phyloP scores from a whole-genome alignment of 2,329 filamentous ascomycete genomes.

The Ascochyta rabiei region DNA sequence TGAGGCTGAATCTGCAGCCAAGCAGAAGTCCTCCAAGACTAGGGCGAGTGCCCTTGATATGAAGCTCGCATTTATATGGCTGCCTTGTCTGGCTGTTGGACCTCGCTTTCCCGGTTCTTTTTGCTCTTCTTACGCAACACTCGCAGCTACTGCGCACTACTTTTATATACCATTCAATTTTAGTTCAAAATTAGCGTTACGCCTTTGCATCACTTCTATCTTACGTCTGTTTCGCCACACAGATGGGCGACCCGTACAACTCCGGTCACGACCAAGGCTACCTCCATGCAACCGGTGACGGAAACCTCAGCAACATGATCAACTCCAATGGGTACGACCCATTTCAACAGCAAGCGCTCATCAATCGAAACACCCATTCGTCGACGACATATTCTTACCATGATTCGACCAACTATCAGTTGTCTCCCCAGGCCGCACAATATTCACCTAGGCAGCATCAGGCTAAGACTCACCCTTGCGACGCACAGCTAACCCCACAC shows the following conservation, averaged over 20 bases:
- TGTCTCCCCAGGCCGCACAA: slow-evolving; percentile 2
- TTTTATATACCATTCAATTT: background rate
- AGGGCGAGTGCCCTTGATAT: slow-evolving; percentile 1
- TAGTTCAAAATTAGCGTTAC: background rate
- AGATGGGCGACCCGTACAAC: background rate
- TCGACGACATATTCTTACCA: slow-evolving; percentile 15
- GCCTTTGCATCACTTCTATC: background rate
- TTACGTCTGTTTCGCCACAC: background rate
- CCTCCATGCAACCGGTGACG: background rate
- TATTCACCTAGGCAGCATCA: slow-evolving; percentile 13
- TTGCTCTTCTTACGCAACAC: background rate
- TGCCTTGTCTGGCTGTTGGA: slow-evolving; percentile 2
- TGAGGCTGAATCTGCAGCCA: slow-evolving; percentile 18
- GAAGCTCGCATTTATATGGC: slow-evolving; percentile 9
- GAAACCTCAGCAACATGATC: background rate
- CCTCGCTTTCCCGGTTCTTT: background rate
- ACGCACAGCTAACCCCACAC: background rate
- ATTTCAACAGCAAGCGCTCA: background rate
- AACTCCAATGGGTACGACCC: background rate
- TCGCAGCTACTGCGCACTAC: background rate
- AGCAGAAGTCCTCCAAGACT: slow-evolving; percentile 13
- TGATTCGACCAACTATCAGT: slow-evolving; percentile 20
- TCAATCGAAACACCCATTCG: background rate
- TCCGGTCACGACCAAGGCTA: background rate
- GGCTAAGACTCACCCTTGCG: slow-evolving; percentile 28